phyloP scores from a whole-genome alignment of 1,284 basidiomycete genomes.

The Pseudozyma thailandica region DNA sequence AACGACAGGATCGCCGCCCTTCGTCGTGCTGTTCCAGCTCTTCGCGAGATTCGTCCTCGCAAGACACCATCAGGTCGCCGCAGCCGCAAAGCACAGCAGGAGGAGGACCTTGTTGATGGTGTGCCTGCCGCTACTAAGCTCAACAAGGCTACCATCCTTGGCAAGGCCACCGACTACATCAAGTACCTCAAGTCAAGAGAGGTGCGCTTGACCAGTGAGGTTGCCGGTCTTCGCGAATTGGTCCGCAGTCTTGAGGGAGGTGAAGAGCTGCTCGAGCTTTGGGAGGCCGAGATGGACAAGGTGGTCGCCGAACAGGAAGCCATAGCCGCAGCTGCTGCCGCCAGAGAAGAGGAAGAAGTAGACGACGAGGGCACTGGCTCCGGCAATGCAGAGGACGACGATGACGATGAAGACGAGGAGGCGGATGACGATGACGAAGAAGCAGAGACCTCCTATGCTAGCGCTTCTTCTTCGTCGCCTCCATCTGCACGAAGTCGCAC shows the following conservation, averaged over 20 bases:
- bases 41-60: conserved; percentile 69
- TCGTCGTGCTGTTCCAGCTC: conserved; percentile 82
- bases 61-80: conserved; percentile 52
- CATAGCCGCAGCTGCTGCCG: conserved; percentile 32
- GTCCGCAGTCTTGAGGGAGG: conserved; percentile 63
- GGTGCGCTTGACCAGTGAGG: conserved; percentile 57
- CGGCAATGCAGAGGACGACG: conserved; percentile 29
- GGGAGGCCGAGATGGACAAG: conserved; percentile 61
- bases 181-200: conserved; percentile 64
- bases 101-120: conserved; percentile 64
- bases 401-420: conserved; percentile 57
- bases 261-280: conserved; percentile 63
- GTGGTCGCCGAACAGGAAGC: conserved; percentile 48
- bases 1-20: conserved; percentile 66
- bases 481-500: conserved; percentile 34
- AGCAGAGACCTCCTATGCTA: conserved; percentile 30
- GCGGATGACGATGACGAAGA: conserved; percentile 53
- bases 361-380: conserved; percentile 15
- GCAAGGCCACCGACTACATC: conserved; percentile 67
- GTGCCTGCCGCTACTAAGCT: conserved; percentile 66
- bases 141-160: conserved; percentile 66
- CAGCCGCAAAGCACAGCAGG: conserved; percentile 54
- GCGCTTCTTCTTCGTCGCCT: conserved; percentile 36
- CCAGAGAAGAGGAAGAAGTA: conserved; percentile 52
- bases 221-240: conserved; percentile 58